Evolutionary conservation across 2,329 filamentous ascomycete species (phyloP).

Genomic region (Arthrobotrys musiformis): DNA sequence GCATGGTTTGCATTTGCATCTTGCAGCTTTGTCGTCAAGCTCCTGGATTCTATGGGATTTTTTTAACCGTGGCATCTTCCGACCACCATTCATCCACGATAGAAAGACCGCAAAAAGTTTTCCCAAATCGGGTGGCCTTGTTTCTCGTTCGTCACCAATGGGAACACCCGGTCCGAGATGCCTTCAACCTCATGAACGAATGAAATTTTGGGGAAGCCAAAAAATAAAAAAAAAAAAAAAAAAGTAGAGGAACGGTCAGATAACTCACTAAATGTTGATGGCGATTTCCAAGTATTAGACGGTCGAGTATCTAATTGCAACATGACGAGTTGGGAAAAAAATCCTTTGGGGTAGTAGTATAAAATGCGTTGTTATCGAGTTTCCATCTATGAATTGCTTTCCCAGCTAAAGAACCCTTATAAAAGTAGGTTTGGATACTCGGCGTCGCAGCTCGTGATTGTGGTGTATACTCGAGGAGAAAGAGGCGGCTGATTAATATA

Average conservation of each 20-base stretch:
- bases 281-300: slow-evolving; percentile 29
- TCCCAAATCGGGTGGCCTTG: slow-evolving; percentile 26
- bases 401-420: background rate
- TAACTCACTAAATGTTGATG: slow-evolving; percentile 42
- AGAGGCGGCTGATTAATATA: background rate
- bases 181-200: slow-evolving; percentile 9
- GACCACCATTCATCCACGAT: background rate
- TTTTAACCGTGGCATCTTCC: slow-evolving; percentile 38
- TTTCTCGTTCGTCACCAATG: slow-evolving; percentile 23
- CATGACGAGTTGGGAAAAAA: slow-evolving; percentile 33
- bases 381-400: slow-evolving; percentile 44
- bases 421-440: too few species aligned
- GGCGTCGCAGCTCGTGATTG: too few species aligned
- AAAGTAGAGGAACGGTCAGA: background rate
- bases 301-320: slow-evolving; percentile 46
- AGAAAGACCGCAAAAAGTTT: background rate
- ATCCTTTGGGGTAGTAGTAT: slow-evolving; percentile 1
- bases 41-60: slow-evolving; percentile 8
- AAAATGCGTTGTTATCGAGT: slow-evolving; percentile 33
- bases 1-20: background rate
- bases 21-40: slow-evolving; percentile 17
- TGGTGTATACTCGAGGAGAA: background rate
- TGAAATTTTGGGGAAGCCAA: background rate
- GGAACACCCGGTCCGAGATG: slow-evolving; percentile 23
- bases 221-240: background rate